Evolutionary conservation across 2,329 filamentous ascomycete genomes (phyloP).

Genomic region (Exophiala spinifera): DNA sequence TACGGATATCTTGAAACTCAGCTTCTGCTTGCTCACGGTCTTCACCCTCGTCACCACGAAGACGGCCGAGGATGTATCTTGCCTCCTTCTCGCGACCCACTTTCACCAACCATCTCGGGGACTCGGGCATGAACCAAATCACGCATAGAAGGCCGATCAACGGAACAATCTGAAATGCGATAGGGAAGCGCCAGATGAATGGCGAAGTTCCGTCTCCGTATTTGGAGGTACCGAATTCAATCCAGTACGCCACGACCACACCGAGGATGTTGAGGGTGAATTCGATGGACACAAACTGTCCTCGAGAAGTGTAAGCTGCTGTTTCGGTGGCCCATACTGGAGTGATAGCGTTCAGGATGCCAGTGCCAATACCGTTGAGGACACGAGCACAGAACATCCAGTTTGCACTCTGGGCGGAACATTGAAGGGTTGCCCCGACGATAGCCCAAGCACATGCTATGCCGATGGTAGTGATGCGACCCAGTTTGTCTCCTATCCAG

Average conservation of each 20-base stretch:
- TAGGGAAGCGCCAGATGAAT: constrained; percentile 66
- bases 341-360: constrained; percentile 67
- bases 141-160: constrained; percentile 55
- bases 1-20: constrained; percentile 67
- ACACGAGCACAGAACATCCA: constrained; percentile 69
- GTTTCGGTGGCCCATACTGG: constrained; percentile 71
- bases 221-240: constrained; percentile 53
- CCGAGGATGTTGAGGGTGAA: constrained; percentile 66
- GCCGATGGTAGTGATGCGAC: constrained; percentile 63
- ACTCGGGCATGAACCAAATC: constrained; percentile 69
- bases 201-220: constrained; percentile 60
- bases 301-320: constrained; percentile 64
- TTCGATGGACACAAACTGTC: constrained; percentile 67
- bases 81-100: constrained; percentile 65
- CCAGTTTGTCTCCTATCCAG: constrained; percentile 61
- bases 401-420: constrained; percentile 59
- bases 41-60: constrained; percentile 58
- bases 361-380: constrained; percentile 65
- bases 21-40: constrained; percentile 55
- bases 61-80: constrained; percentile 60
- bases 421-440: constrained; percentile 62
- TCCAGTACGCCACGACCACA: constrained; percentile 33
- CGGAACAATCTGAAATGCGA: constrained; percentile 67
- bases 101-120: constrained; percentile 65
- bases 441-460: constrained; percentile 57